phyloP scores from a whole-genome alignment of 805 yeast species.

The Saturnispora dispora region DNA sequence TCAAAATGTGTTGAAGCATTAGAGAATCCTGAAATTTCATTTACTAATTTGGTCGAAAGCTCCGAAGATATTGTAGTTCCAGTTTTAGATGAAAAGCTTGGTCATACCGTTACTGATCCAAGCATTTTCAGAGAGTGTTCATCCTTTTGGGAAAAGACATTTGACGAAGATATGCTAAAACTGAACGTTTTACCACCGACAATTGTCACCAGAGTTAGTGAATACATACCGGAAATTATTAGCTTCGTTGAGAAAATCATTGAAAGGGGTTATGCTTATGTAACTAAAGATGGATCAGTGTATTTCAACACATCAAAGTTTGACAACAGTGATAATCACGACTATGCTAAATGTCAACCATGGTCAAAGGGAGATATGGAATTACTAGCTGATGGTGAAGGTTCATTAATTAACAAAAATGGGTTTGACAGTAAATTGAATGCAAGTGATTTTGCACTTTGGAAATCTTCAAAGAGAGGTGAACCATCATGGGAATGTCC shows the following conservation, averaged over 20 bases:
- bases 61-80: conserved; percentile 76
- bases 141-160: conserved; percentile 81
- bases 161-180: conserved; percentile 73
- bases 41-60: conserved; percentile 34
- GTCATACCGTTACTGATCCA: conserved; percentile 76
- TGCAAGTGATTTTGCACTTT: conserved; percentile 84
- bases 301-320: conserved; percentile 85
- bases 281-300: conserved; percentile 84
- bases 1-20: conserved; percentile 32
- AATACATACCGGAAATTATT: conserved; percentile 88
- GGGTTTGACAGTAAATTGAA: conserved; percentile 51
- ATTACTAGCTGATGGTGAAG: conserved; percentile 91
- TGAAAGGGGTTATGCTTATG: conserved; percentile 73
- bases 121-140: conserved; percentile 74
- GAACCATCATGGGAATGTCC: conserved; percentile 94
- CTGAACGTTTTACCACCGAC: conserved; percentile 81
- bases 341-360: conserved; percentile 93
- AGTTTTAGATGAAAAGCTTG: conserved; percentile 58
- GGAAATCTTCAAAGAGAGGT: conserved; percentile 96
- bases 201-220: conserved; percentile 88
- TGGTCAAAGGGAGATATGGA: conserved; percentile 91
- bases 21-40: conserved; percentile 14
- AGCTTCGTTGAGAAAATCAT: conserved; percentile 69
- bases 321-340: conserved; percentile 63
- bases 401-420: conserved; percentile 43